Percentiles rank a stretch among this genome's conserved stretches.
These are phyloP conservation scores for Dissophora globulifera DNA, from an alignment of 192 early-diverging fungal genomes.

Conservation along the genomic window DNA sequence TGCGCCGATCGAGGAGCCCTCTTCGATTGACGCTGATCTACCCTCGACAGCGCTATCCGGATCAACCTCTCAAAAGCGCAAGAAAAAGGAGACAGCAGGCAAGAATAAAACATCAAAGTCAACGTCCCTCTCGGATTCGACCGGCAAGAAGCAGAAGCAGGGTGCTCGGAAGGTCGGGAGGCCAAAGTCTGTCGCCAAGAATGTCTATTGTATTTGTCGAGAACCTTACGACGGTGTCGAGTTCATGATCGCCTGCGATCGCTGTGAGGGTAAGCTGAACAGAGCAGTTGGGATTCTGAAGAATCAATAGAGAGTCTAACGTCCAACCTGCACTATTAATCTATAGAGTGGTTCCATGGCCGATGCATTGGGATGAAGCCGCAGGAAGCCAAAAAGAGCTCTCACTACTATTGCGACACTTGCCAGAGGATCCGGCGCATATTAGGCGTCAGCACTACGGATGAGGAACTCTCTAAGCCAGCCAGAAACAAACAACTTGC, in stretches of 20 bases:
- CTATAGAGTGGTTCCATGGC: constrained; percentile 71
- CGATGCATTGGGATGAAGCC: constrained; percentile 60
- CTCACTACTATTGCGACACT: constrained; percentile 36
- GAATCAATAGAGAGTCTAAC: no score
- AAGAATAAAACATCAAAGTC: constrained; percentile 4
- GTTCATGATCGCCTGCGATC: constrained; percentile 68
- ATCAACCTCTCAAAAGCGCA: constrained; percentile 15
- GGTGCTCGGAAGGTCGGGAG: constrained; percentile 33
- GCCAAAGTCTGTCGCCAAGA: constrained; percentile 42
- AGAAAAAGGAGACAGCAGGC: constrained; percentile 15
- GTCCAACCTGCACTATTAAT: no score
- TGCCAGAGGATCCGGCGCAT: constrained; percentile 37
- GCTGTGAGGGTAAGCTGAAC: constrained; percentile 66
- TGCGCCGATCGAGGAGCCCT: neutral
- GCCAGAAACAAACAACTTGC: constrained; percentile 22
- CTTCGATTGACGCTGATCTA: neutral
- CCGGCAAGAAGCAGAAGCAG: constrained; percentile 12
- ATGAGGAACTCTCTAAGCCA: neutral
- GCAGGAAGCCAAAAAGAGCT: constrained; percentile 50
- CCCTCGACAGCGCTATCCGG: neutral
- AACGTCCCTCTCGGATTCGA: constrained; percentile 1
- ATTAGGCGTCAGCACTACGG: constrained; percentile 19
- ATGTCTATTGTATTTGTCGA: constrained; percentile 63
- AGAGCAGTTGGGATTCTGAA: no score
- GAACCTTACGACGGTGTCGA: constrained; percentile 63